A percentile compares a stretch with the other conserved stretches of the same genome.
Evolutionary conservation across 768 basidiomycete genomes (phyloP).

Genomic region (Leccinellum luteum): DNA sequence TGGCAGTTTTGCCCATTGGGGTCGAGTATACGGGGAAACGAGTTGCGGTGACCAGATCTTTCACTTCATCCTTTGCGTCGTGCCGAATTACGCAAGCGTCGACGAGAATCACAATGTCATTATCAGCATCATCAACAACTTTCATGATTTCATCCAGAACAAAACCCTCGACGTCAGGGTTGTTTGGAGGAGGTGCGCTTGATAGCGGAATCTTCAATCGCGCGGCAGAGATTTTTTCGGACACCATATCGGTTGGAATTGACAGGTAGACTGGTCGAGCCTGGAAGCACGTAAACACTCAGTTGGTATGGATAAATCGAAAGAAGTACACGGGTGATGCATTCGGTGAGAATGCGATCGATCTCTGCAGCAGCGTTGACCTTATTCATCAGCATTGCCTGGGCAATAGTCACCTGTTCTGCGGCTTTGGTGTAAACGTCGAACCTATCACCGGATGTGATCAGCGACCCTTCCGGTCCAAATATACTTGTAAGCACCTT

Average conservation of each 20-base stretch:
- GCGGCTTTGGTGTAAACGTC: slow-evolving; percentile 78
- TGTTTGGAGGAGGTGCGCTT: slow-evolving; percentile 48
- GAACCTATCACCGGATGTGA: slow-evolving; percentile 44
- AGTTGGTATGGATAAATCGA: not conserved
- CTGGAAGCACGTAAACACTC: slow-evolving; percentile 30
- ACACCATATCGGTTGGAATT: slow-evolving; percentile 81
- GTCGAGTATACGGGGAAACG: slow-evolving; percentile 71
- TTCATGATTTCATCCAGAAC: slow-evolving; percentile 73
- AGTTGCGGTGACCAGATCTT: slow-evolving; percentile 61
- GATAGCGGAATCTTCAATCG: slow-evolving; percentile 60
- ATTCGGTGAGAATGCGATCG: slow-evolving; percentile 73
- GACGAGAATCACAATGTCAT: slow-evolving; percentile 70
- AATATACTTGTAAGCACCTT: slow-evolving; percentile 36
- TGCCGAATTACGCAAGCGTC: slow-evolving; percentile 82
- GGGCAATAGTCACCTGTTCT: slow-evolving; percentile 69
- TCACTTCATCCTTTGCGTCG: slow-evolving; percentile 58
- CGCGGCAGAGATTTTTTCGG: slow-evolving; percentile 60
- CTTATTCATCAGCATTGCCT: slow-evolving; percentile 55
- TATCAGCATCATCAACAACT: slow-evolving; percentile 54
- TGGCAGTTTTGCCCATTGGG: slow-evolving; percentile 78
- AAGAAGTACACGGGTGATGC: slow-evolving; percentile 49
- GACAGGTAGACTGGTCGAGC: slow-evolving; percentile 87
- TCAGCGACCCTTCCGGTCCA: not conserved
- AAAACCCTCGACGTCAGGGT: slow-evolving; percentile 57
- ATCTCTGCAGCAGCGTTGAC: slow-evolving; percentile 64